Evolutionary conservation across 2,329 filamentous ascomycete species (phyloP).

Genomic region (Aureobasidium uvarum): DNA sequence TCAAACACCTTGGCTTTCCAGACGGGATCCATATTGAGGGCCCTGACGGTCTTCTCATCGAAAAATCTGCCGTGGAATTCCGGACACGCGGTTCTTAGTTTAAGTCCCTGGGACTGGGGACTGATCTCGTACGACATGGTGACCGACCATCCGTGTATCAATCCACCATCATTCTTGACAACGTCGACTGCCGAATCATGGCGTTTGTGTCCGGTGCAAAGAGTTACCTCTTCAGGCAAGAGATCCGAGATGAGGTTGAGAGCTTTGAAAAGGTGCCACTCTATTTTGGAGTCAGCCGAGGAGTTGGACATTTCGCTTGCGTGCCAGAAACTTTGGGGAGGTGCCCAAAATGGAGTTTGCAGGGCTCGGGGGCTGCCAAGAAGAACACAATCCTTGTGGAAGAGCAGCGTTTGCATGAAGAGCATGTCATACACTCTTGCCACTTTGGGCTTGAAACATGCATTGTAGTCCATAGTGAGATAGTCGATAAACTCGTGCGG

Average conservation of each 20-base stretch:
- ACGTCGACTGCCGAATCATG: constrained; percentile 10
- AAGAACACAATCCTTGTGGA: neutral
- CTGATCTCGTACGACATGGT: no score
- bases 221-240: neutral
- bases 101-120: no score
- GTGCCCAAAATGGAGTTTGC: neutral
- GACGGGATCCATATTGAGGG: constrained; percentile 1
- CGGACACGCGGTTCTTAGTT: no score
- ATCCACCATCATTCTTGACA: neutral
- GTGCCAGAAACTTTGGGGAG: neutral
- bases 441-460: neutral
- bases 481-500: constrained; percentile 4
- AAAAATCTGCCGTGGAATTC: no score
- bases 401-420: constrained; percentile 10
- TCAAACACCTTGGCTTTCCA: constrained; percentile 9
- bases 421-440: constrained; percentile 3
- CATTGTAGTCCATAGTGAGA: neutral
- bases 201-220: neutral
- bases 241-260: neutral
- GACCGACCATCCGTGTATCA: neutral
- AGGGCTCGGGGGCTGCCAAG: neutral
- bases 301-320: no score
- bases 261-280: neutral
- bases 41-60: no score
- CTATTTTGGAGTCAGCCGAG: no score